A percentile compares a stretch with the other conserved stretches of the same genome.
phyloP scores from a whole-genome alignment of 2,329 filamentous ascomycete genomes.

The Podosphaera xanthii region DNA sequence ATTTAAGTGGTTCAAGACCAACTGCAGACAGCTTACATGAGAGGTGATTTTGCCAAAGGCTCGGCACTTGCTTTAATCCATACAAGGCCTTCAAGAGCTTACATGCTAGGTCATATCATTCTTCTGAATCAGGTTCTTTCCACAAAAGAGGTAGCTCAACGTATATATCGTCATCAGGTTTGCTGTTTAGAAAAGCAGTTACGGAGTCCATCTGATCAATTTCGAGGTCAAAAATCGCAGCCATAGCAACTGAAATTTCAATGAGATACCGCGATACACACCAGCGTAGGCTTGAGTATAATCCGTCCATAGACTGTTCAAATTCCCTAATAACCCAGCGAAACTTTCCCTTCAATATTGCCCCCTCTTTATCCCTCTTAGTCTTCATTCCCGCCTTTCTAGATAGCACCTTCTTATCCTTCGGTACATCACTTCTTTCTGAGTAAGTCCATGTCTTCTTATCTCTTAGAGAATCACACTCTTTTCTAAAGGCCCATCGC shows the following conservation, averaged over 20 bases:
- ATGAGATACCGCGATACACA: neutral
- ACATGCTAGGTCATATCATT: neutral
- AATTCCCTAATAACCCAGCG: neutral
- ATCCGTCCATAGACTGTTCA: neutral
- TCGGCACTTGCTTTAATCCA: neutral
- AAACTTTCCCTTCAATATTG: too few relatives aligned
- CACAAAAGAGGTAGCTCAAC: too few relatives aligned
- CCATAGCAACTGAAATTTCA: neutral
- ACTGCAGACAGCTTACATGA: neutral
- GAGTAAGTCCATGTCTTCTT: neutral
- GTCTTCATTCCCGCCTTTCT: too few relatives aligned
- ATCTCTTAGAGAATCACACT: neutral
- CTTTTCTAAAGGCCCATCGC: too few relatives aligned
- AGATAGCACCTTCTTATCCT: neutral
- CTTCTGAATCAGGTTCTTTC: neutral
- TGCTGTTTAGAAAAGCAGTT: too few relatives aligned
- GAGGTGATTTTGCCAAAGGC: conserved; percentile 1
- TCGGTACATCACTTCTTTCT: neutral
- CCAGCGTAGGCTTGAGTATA: neutral
- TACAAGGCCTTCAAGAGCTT: conserved; percentile 1
- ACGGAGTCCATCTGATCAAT: neutral
- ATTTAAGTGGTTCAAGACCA: neutral
- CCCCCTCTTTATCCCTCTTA: too few relatives aligned
- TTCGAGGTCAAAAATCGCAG: neutral
- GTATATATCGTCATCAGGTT: too few relatives aligned